Base-by-base conservation (phyloP, 2,329 filamentous ascomycete species). In the Aspergillus sp. region DNA sequence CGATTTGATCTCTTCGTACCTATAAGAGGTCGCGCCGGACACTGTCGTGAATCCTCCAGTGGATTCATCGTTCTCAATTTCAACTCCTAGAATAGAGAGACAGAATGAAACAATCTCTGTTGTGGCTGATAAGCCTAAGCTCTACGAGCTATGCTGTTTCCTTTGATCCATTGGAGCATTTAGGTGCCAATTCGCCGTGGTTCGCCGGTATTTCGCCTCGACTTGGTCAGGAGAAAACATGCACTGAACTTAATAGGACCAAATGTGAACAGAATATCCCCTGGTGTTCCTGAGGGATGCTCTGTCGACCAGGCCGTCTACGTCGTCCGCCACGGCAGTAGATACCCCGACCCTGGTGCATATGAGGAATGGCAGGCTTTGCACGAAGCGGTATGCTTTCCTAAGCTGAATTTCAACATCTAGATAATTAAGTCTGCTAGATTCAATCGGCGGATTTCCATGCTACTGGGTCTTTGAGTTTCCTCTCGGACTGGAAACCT, bases 401-500 rank as follows among this genome's bases (percentile, higher is more conserved):
- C 6, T 5, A 24, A n/a, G 41, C 30, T 12, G 13, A n/a, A 20
- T 0, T 11, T 7, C 8, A 18, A 18, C 9, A 32, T 3, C 20
- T 39, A 34, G n/a, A 8, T 17, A 30, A 4, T 18, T 42, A 44
- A 42, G 2, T 32, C 9, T 22, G 17, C 5, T 62, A 86, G 79
- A 81, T 88, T 34, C 78, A 83, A 68, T 73, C 74, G 7, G 76
- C 79, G 2, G 75, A 80, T 15, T 86, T 86, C 68, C 81, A 77
- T 2, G 80, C 83, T 5, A 76, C 67, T 0, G 83, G 83, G 3
- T 69, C 77, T 1, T 71, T 89, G 38, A 72, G 77, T 0, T 89
- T 89, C 64, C 73, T 89, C 30, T 74, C 80, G 12, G 71, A 71
- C 3, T 89, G 87, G 87, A 72, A 79, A 57, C 81, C 85, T 0